Conservation (phyloP, 805 yeast species). For the Clavispora fructus region DNA sequence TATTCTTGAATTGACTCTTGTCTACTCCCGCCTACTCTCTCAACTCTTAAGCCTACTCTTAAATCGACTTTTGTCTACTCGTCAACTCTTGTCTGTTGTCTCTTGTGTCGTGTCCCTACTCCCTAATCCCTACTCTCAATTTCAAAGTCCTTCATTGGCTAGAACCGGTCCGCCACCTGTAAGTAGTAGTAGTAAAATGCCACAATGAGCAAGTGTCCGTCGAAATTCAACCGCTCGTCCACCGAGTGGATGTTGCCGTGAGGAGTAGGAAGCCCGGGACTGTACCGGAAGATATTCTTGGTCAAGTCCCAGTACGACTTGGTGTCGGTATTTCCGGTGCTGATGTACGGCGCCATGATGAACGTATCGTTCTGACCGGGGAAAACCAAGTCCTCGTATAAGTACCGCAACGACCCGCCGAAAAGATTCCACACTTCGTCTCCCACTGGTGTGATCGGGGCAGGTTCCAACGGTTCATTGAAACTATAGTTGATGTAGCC, state of each 20-base stretch:
- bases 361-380: constrained; percentile 10
- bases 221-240: constrained; percentile 26
- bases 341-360: constrained; percentile 39
- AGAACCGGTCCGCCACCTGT: constrained; percentile 31
- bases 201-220: constrained; percentile 26
- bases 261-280: constrained; percentile 26
- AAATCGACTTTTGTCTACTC: too few relatives aligned
- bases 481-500: constrained; percentile 25
- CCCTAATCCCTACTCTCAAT: too few relatives aligned
- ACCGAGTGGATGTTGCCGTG: constrained; percentile 27
- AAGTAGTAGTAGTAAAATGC: constrained; percentile 44
- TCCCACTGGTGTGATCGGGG: constrained; percentile 40
- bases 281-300: constrained; percentile 47
- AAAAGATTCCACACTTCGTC: constrained; percentile 46
- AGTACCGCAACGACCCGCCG: constrained; percentile 58
- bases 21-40: too few relatives aligned
- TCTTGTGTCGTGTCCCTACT: too few relatives aligned
- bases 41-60: too few relatives aligned
- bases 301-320: constrained; percentile 52
- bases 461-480: constrained; percentile 31
- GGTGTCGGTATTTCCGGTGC: constrained; percentile 60
- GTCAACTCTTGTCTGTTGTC: too few relatives aligned
- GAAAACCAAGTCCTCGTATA: constrained; percentile 52
- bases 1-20: too few relatives aligned
- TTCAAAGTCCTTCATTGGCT: too few relatives aligned